A percentile compares a stretch with the other conserved stretches of the same genome.
Evolutionary conservation across 352 stramenopile genomes (phyloP).

Genomic region (Phytophthora sojae): DNA sequence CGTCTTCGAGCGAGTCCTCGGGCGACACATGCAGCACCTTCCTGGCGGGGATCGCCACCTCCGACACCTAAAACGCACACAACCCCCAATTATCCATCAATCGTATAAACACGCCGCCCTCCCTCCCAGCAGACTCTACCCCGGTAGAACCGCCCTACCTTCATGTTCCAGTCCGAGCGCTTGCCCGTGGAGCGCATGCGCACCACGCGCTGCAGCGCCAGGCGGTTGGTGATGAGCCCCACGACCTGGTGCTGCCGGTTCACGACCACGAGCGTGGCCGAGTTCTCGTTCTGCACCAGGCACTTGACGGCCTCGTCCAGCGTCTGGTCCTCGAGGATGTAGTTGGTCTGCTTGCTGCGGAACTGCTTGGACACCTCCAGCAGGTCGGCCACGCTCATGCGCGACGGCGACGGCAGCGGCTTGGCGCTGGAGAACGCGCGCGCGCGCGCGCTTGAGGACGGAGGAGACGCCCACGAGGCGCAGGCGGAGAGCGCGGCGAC

Average conservation of each 20-base stretch:
- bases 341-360: conserved; percentile 77
- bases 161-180: conserved; percentile 59
- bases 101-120: conserved; percentile 10
- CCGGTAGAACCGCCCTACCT: conserved; percentile 37
- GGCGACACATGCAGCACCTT: conserved; percentile 84
- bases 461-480: neutral
- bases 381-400: conserved; percentile 73
- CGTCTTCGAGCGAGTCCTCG: conserved; percentile 76
- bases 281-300: conserved; percentile 79
- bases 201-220: conserved; percentile 64
- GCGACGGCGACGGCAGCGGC: conserved; percentile 43
- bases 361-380: conserved; percentile 78
- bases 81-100: neutral
- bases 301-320: conserved; percentile 73
- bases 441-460: no score
- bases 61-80: conserved; percentile 46
- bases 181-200: conserved; percentile 60
- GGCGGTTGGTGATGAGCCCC: conserved; percentile 81
- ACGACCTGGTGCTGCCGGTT: conserved; percentile 73
- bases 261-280: conserved; percentile 78
- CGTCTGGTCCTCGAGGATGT: conserved; percentile 70
- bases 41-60: conserved; percentile 70
- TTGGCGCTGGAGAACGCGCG: conserved; percentile 29
- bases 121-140: neutral
- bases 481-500: no score